Percentiles rank a stretch among this genome's conserved stretches.
These are phyloP conservation scores for Coccomyxa subellipsoidea DNA, from an alignment of 163 green algal genomes.

Conservation along the genomic window DNA sequence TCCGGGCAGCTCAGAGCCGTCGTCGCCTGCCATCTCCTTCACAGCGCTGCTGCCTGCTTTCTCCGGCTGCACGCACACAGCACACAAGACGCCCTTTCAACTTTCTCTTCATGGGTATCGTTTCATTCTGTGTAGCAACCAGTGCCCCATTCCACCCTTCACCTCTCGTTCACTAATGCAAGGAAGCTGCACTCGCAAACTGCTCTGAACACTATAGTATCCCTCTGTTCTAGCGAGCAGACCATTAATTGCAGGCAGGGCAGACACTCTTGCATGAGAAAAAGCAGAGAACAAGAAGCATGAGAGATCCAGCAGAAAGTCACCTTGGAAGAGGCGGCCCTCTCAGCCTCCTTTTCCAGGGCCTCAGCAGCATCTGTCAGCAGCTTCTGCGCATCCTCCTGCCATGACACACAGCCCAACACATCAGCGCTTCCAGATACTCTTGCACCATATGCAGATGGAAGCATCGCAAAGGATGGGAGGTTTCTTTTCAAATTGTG, in stretches of 20 bases:
- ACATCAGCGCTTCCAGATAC: neutral
- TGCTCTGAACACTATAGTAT: too few species aligned
- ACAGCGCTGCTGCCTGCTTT: neutral
- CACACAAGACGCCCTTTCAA: too few species aligned
- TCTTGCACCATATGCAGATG: too few species aligned
- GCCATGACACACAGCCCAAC: neutral
- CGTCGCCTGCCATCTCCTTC: neutral
- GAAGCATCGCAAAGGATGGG: too few species aligned
- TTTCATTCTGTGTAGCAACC: neutral
- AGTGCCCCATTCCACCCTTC: too few species aligned
- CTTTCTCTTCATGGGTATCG: neutral
- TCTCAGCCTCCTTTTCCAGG: neutral
- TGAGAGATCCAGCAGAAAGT: neutral
- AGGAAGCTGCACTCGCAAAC: too few species aligned
- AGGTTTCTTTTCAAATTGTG: too few species aligned
- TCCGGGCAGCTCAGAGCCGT: neutral
- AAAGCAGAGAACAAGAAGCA: too few species aligned
- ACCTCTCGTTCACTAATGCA: too few species aligned
- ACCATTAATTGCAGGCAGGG: too few species aligned
- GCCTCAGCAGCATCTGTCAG: neutral
- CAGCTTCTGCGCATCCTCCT: neutral
- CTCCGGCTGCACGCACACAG: neutral
- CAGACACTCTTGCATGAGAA: too few species aligned
- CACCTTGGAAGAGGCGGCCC: neutral
- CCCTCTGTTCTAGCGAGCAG: too few species aligned